Percentiles rank a stretch among this genome's conserved stretches.
phyloP scores from a whole-genome alignment of 768 basidiomycete genomes.

The Boletus sp. region DNA sequence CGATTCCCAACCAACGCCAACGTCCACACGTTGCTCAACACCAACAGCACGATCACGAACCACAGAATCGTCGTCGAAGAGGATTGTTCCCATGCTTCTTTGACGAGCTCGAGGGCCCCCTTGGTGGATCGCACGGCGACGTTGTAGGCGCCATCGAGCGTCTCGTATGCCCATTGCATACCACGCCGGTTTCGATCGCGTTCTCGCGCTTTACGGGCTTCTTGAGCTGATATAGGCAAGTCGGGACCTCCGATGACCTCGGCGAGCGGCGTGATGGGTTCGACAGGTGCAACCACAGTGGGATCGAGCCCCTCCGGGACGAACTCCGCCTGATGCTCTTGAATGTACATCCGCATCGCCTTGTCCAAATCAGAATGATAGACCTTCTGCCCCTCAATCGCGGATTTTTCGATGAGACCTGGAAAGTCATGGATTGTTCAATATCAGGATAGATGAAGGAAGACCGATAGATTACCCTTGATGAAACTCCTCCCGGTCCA shows the following conservation, averaged over 20 bases:
- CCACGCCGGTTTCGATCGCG: slow-evolving; percentile 67
- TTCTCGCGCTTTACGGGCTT: slow-evolving; percentile 51
- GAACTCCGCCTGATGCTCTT: slow-evolving; percentile 87
- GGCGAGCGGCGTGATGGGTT: slow-evolving; percentile 31
- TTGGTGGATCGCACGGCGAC: slow-evolving; percentile 69
- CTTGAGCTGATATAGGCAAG: slow-evolving; percentile 1
- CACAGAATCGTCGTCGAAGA: slow-evolving; percentile 68
- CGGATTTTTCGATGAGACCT: slow-evolving; percentile 93
- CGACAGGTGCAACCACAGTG: slow-evolving; percentile 47
- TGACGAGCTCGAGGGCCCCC: slow-evolving; percentile 73
- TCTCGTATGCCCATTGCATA: slow-evolving; percentile 87
- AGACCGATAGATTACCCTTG: slow-evolving; percentile 53
- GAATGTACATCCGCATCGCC: slow-evolving; percentile 85
- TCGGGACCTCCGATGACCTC: slow-evolving; percentile 12
- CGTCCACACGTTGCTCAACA: slow-evolving; percentile 80
- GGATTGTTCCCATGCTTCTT: slow-evolving; percentile 77
- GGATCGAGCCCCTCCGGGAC: slow-evolving; percentile 75
- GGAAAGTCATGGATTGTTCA: slow-evolving; percentile 7
- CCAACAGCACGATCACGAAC: slow-evolving; percentile 66
- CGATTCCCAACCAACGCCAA: slow-evolving; percentile 44
- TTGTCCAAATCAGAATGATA: slow-evolving; percentile 82
- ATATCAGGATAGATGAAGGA: not conserved
- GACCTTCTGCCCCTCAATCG: slow-evolving; percentile 85
- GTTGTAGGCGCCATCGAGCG: slow-evolving; percentile 69
- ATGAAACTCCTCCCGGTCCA: slow-evolving; percentile 98